Percentiles rank a stretch among this genome's conserved stretches.
These are phyloP conservation scores for Zelonia costaricensis DNA, from an alignment of 208 protist species.

Conservation along the genomic window DNA sequence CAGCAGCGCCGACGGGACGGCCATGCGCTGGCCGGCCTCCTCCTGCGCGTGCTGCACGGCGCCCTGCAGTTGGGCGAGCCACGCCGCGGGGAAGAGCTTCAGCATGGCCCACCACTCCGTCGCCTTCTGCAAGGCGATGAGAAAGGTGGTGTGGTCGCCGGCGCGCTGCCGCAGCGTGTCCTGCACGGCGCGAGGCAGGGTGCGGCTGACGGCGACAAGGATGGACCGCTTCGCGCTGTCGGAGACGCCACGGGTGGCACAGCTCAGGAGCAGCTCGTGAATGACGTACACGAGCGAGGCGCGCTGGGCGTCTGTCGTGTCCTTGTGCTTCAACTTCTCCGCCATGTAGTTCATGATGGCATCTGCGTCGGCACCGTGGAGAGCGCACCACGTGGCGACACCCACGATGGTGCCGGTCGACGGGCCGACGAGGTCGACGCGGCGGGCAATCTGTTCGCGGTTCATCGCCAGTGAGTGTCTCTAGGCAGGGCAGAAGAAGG, in stretches of 20 bases:
- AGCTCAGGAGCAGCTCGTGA: conserved; percentile 86
- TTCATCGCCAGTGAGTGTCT: conserved; percentile 36
- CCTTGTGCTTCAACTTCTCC: conserved; percentile 51
- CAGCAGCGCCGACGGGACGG: conserved; percentile 41
- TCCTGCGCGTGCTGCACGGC: conserved; percentile 29
- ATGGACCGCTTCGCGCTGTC: conserved; percentile 62
- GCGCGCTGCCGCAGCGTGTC: conserved; percentile 23
- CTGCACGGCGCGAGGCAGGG: conserved; percentile 52
- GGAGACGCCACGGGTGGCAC: conserved; percentile 55
- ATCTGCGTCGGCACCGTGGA: conserved; percentile 78
- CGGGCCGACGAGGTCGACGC: conserved; percentile 72
- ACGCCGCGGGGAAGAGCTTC: conserved; percentile 72
- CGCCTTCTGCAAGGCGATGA: conserved; percentile 50
- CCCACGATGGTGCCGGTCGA: conserved; percentile 81
- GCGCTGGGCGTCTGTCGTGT: conserved; percentile 45
- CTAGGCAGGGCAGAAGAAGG: no score
- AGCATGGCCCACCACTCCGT: conserved; percentile 77
- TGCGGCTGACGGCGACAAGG: conserved; percentile 53
- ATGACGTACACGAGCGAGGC: conserved; percentile 78
- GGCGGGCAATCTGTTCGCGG: conserved; percentile 55
- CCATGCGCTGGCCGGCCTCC: conserved; percentile 14
- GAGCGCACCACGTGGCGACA: conserved; percentile 83
- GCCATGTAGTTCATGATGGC: conserved; percentile 58
- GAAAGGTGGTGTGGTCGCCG: conserved; percentile 35
- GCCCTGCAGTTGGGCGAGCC: conserved; percentile 61